Conservation (phyloP, 306 rosid genomes). For the Inga oerstediana region DNA sequence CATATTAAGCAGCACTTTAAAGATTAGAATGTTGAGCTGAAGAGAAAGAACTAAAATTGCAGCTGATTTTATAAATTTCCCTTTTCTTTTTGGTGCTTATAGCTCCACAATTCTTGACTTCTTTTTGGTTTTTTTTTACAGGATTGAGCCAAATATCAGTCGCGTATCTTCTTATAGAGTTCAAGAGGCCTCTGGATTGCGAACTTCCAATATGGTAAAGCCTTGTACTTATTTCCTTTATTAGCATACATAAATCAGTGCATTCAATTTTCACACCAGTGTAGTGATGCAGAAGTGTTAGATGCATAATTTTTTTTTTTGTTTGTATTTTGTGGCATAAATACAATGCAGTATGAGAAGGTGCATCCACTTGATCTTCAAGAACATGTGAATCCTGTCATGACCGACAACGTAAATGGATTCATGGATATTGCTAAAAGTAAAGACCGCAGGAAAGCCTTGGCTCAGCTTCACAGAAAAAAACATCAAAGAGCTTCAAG, state of each 20-base stretch:
- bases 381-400: conserved; percentile 30
- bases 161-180: conserved; percentile 31
- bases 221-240: conserved; percentile 17
- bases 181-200: conserved; percentile 36
- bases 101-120: conserved; percentile 24
- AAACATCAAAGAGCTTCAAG: conserved; percentile 38
- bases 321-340: conserved; percentile 21
- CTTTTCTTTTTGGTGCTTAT: not conserved
- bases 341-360: conserved; percentile 54
- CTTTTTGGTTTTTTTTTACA: conserved; percentile 14
- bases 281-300: conserved; percentile 7
- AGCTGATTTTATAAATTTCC: conserved; percentile 11
- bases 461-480: conserved; percentile 29
- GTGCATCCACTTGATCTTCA: conserved; percentile 59
- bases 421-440: conserved; percentile 32
- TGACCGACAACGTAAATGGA: conserved; percentile 29
- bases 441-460: conserved; percentile 39
- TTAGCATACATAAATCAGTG: conserved; percentile 14
- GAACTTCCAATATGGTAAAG: conserved; percentile 40
- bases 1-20: not conserved
- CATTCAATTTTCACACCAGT: conserved; percentile 19
- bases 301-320: conserved; percentile 6
- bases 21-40: conserved; percentile 1
- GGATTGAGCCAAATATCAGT: conserved; percentile 45
- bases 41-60: not conserved